Percentiles rank a stretch among this genome's conserved stretches.
Conservation (phyloP, 306 rosid species). For the Pueraria montana region DNA sequence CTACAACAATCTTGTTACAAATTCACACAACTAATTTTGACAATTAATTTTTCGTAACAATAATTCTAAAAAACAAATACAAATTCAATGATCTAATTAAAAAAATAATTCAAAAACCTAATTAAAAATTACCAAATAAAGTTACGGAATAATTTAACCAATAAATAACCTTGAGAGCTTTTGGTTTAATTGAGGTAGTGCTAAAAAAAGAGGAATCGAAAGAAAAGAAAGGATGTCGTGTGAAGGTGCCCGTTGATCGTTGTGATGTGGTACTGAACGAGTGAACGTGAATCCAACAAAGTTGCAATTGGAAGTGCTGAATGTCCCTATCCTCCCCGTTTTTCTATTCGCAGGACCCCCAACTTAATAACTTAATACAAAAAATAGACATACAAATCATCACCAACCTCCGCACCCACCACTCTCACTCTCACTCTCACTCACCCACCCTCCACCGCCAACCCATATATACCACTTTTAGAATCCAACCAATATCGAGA, state of each 20-base stretch:
- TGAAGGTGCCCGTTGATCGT: background rate
- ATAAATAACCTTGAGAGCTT: background rate
- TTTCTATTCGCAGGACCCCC: background rate
- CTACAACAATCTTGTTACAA: too few species aligned
- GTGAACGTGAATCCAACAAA: background rate
- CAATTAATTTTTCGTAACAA: too few species aligned
- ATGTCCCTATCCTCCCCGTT: background rate
- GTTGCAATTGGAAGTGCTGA: background rate
- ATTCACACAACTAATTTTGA: too few species aligned
- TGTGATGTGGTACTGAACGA: background rate
- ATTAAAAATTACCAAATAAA: too few species aligned
- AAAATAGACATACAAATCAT: background rate
- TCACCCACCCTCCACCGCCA: constrained; percentile 18
- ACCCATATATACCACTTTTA: background rate
- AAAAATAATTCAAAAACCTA: too few species aligned
- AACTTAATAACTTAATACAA: background rate
- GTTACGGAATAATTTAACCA: too few species aligned
- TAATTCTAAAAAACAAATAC: too few species aligned
- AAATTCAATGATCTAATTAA: too few species aligned
- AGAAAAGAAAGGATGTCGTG: background rate
- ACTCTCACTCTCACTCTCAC: constrained; percentile 25
- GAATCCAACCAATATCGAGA: background rate
- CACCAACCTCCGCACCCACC: constrained; percentile 49
- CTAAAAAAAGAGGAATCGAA: background rate
- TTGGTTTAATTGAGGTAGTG: background rate